Conservation (phyloP, 805 yeast genomes). For the Cyberlindnera samutprakarnensis region DNA sequence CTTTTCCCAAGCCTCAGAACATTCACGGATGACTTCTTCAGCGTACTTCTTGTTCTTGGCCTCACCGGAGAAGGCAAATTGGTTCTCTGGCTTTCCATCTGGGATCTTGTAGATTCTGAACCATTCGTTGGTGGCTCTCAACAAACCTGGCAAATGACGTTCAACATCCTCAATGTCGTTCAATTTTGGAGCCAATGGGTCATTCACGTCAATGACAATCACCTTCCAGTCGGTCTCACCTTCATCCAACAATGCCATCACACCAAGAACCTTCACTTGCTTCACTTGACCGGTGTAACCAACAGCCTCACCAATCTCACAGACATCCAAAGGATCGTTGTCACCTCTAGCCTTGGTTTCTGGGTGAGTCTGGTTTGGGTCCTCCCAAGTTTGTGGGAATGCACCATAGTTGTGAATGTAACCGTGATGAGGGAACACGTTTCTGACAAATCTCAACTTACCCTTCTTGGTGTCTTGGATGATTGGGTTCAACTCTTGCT, state of each 20-base stretch:
- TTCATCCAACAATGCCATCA: slow-evolving; percentile 90
- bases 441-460: slow-evolving; percentile 89
- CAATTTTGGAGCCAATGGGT: slow-evolving; percentile 81
- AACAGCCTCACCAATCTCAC: slow-evolving; percentile 70
- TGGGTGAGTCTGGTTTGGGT: slow-evolving; percentile 51
- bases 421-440: slow-evolving; percentile 98
- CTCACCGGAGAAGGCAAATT: slow-evolving; percentile 94
- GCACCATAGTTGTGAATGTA: slow-evolving; percentile 99
- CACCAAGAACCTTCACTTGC: slow-evolving; percentile 88
- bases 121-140: slow-evolving; percentile 96
- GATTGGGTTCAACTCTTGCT: slow-evolving; percentile 80
- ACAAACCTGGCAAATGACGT: slow-evolving; percentile 82
- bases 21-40: slow-evolving; percentile 73
- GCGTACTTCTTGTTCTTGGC: slow-evolving; percentile 86
- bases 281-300: slow-evolving; percentile 66
- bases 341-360: slow-evolving; percentile 70
- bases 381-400: slow-evolving; percentile 65
- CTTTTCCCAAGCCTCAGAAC: slow-evolving; percentile 76
- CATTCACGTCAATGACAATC: slow-evolving; percentile 74
- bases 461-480: slow-evolving; percentile 98
- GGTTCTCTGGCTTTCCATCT: slow-evolving; percentile 95
- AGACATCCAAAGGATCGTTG: slow-evolving; percentile 80
- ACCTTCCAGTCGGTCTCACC: slow-evolving; percentile 92
- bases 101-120: slow-evolving; percentile 97
- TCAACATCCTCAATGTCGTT: slow-evolving; percentile 89